Evolutionary conservation across 2,329 filamentous ascomycete species (phyloP), one percentile per base, ranked within the genome.

Genomic region (Ascochyta fabae): DNA sequence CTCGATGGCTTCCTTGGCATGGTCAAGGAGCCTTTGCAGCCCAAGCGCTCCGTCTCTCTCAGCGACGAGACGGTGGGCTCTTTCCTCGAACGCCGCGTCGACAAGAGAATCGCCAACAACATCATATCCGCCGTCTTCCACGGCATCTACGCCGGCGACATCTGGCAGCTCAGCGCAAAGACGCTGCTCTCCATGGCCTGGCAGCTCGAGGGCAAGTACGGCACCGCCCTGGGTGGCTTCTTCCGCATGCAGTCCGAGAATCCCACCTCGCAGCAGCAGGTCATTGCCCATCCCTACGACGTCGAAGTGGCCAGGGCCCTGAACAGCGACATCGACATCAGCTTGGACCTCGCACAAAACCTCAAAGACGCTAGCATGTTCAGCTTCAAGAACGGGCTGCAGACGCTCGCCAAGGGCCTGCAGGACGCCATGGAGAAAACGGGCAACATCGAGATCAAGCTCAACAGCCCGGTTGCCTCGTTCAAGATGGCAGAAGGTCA

Each of bases 141-240:
- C 75, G 95, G 95, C 38, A 92, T 98, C 55, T 96, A 96, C 74
- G 95, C 93, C 22, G 95, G 95, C 5, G 90, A 97, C 75, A 86
- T 96, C 43, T 86, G 90, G 72, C 83, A 88, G 70, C 80, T 98
- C 46, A 96, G 92, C 74, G 86, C 86, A 43, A 86, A 86, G 64
- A 86, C 85, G 46, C 79, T 90, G 36, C 71, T 88, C 35, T 77
- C 88, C 9, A 63, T 75, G 24, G 53, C 79, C 0, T 81, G 80
- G 69, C 60, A 81, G n/a, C 75, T 82, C 52, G 84, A 88, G 58
- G 70, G 61, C 6, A 56, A 68, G n/a, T 71, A 74, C 39, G 79
- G 79, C 9, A 65, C 62, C 47, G 54, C 67, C 0, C 35, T 66
- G 3, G 64, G 60, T 7, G 71, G 70, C 2, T 60, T 62, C 34